A percentile compares a stretch with the other conserved stretches of the same genome.
Evolutionary conservation across 495 filamentous ascomycete genomes (phyloP).

Genomic region (Penicillium arizonense): DNA sequence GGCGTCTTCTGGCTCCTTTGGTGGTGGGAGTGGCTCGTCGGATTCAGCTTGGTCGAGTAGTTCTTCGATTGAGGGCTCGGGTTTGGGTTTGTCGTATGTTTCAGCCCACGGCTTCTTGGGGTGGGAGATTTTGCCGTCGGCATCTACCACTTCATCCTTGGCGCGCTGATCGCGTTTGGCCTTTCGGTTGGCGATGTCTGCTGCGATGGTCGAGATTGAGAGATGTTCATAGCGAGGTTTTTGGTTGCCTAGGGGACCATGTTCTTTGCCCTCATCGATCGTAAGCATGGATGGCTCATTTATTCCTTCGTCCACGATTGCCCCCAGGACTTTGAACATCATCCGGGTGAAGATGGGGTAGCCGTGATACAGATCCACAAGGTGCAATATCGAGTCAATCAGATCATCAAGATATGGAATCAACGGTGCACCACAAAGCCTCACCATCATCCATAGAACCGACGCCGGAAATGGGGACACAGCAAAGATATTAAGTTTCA

Average conservation of each 20-base stretch:
- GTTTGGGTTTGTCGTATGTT: constrained; percentile 25
- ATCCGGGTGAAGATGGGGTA: constrained; percentile 83
- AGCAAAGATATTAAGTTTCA: constrained; percentile 88
- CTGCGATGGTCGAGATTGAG: constrained; percentile 36
- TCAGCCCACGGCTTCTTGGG: constrained; percentile 40
- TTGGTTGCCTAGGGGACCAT: constrained; percentile 29
- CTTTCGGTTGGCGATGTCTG: constrained; percentile 35
- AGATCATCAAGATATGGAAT: constrained; percentile 91
- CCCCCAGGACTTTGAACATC: constrained; percentile 77
- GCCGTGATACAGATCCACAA: constrained; percentile 89
- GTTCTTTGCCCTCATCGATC: constrained; percentile 39
- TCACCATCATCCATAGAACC: constrained; percentile 93
- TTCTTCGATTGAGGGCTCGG: constrained; percentile 29
- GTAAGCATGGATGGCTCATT: constrained; percentile 57
- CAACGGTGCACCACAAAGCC: constrained; percentile 74
- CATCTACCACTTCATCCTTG: constrained; percentile 28
- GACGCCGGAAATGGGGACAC: constrained; percentile 87
- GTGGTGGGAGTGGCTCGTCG: constrained; percentile 38
- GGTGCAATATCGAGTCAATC: constrained; percentile 83
- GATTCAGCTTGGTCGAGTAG: constrained; percentile 33
- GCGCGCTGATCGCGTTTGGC: constrained; percentile 32
- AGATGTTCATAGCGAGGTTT: constrained; percentile 38
- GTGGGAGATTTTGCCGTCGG: constrained; percentile 32
- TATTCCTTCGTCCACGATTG: constrained; percentile 78
- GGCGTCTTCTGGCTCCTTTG: constrained; percentile 50